Percentiles rank a stretch among this genome's conserved stretches.
These are phyloP conservation scores for Chlorokybus atmophyticus DNA, from an alignment of 139 green algal species.

Conservation along the genomic window DNA sequence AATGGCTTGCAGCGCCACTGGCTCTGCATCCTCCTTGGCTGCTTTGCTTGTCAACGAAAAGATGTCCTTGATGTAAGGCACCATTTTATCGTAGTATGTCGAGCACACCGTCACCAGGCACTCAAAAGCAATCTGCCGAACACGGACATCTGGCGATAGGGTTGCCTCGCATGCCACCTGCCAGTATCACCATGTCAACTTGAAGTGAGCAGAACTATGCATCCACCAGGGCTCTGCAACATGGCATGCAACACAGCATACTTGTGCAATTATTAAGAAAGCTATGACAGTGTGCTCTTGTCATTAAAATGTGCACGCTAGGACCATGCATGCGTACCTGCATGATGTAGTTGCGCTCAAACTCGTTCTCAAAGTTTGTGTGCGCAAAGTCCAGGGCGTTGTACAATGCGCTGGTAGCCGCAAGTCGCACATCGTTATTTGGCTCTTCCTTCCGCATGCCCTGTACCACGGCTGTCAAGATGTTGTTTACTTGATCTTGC, in stretches of 20 bases:
- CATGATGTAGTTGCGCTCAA: conserved; percentile 95
- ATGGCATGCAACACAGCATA: no score
- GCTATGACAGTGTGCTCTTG: no score
- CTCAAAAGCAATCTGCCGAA: conserved; percentile 76
- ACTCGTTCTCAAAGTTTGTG: conserved; percentile 85
- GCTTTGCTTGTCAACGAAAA: conserved; percentile 80
- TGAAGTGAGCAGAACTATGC: conserved; percentile 41
- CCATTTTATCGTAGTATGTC: conserved; percentile 84
- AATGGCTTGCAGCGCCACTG: conserved; percentile 81
- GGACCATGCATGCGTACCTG: no score
- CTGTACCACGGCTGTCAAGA: conserved; percentile 84
- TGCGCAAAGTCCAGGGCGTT: conserved; percentile 91
- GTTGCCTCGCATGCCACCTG: conserved; percentile 66
- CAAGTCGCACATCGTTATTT: conserved; percentile 60
- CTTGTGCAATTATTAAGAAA: no score
- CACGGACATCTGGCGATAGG: conserved; percentile 36
- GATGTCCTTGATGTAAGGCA: conserved; percentile 84
- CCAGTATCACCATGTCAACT: no score
- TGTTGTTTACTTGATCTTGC: conserved; percentile 77
- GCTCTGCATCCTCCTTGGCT: conserved; percentile 71
- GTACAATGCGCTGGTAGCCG: conserved; percentile 71
- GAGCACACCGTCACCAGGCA: conserved; percentile 78
- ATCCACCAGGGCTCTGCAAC: no score
- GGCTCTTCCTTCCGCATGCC: conserved; percentile 70
- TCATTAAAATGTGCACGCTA: conserved; percentile 14